Percentiles rank a stretch among this genome's conserved stretches.
phyloP scores from a whole-genome alignment of 441 rosid species.

The Melastoma candidum region DNA sequence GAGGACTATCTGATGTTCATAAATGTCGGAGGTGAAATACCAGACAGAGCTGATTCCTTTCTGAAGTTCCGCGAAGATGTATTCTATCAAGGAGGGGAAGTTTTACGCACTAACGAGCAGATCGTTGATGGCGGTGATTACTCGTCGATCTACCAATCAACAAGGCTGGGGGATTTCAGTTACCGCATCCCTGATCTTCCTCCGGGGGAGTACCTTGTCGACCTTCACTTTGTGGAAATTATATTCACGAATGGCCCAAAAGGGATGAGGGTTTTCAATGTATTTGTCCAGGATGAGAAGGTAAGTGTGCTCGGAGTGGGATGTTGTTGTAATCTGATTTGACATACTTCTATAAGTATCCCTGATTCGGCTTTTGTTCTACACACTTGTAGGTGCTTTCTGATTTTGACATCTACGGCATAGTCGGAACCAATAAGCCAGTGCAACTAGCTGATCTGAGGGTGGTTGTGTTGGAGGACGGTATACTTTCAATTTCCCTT shows the following conservation, averaged over 20 bases:
- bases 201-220: conserved; percentile 54
- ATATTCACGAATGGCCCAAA: conserved; percentile 74
- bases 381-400: conserved; percentile 56
- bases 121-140: conserved; percentile 71
- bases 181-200: conserved; percentile 42
- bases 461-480: conserved; percentile 54
- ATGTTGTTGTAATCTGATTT: background rate
- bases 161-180: conserved; percentile 63
- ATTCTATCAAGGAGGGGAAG: conserved; percentile 62
- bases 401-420: conserved; percentile 66
- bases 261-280: conserved; percentile 76
- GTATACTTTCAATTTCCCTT: conserved; percentile 46
- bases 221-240: conserved; percentile 81
- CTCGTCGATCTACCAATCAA: conserved; percentile 62
- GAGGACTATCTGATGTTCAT: conserved; percentile 61
- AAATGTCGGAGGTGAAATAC: conserved; percentile 61
- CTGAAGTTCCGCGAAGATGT: conserved; percentile 36
- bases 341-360: background rate
- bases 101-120: conserved; percentile 52
- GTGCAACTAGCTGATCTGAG: conserved; percentile 59
- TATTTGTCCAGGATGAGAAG: conserved; percentile 82
- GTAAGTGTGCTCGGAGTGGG: conserved; percentile 21
- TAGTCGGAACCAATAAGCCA: conserved; percentile 80
- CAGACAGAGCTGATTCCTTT: conserved; percentile 30
- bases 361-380: conserved; percentile 1